A percentile compares a stretch with the other conserved stretches of the same genome.
Evolutionary conservation across 257 asterid species (phyloP).

Genomic region (Solanum okadae): DNA sequence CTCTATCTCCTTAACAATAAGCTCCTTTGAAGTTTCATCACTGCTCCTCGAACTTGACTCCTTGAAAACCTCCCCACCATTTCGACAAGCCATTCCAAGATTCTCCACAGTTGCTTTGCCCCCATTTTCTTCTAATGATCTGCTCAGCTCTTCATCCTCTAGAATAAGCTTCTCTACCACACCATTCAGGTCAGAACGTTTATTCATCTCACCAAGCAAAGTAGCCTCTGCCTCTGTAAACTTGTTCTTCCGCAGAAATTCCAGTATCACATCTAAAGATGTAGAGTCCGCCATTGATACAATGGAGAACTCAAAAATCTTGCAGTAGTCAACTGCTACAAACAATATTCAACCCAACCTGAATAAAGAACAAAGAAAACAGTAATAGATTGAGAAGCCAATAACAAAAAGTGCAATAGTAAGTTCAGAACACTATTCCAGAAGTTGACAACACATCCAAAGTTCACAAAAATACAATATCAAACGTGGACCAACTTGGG

Average conservation of each 20-base stretch:
- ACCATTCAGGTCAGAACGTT: neutral
- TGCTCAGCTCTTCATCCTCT: constrained; percentile 1
- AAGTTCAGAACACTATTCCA: neutral
- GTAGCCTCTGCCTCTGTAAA: constrained; percentile 16
- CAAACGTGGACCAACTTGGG: neutral
- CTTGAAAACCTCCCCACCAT: neutral
- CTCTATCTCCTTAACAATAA: constrained; percentile 16
- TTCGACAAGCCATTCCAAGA: neutral
- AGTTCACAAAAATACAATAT: neutral
- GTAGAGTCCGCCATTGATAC: constrained; percentile 8
- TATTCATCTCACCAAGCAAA: constrained; percentile 12
- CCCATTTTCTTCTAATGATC: constrained; percentile 1
- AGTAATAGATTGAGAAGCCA: neutral
- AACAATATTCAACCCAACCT: neutral
- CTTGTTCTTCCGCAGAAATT: constrained; percentile 10
- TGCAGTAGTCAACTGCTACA: neutral
- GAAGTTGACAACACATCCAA: neutral
- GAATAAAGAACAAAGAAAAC: neutral
- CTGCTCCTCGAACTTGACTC: constrained; percentile 9
- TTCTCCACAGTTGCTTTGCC: neutral
- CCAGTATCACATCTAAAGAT: constrained; percentile 16
- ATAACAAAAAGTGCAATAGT: neutral
- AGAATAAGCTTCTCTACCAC: neutral
- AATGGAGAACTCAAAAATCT: neutral
- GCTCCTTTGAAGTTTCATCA: constrained; percentile 14